Evolutionary conservation across 2,329 filamentous ascomycete species (phyloP), one percentile per base, ranked within the genome.

Genomic region (Fusarium sp.): DNA sequence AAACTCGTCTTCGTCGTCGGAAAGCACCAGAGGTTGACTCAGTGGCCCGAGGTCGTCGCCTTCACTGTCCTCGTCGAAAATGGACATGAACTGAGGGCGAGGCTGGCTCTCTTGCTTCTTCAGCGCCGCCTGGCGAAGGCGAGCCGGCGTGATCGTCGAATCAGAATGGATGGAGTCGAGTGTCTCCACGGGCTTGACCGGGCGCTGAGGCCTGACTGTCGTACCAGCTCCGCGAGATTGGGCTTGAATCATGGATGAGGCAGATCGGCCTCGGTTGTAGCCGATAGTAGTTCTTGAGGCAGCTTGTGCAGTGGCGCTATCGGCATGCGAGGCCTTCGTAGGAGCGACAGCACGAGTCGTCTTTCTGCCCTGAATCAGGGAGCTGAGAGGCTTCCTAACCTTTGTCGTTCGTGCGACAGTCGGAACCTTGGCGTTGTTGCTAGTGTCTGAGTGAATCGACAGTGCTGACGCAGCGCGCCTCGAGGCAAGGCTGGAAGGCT

Each of bases 221-320:
- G 76, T 70, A 34, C 56, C 66, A 58, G 61, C 34, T 52, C 67
- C 72, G 11, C 76, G 76, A 61, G 65, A 43, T n/a, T 68, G 76
- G 30, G 71, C 78, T 16, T 84, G 84, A 34, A 89, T 78, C 48
- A 87, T 81, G 0, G 86, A 86, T 2, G 86, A 87, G 6, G 88
- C 85, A 6, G 85, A 85, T 37, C 94, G 90, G 37, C 95, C 95
- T 81, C 93, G 94, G 66, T 90, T 94, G 81, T 97, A 98, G 18
- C 95, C 95, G 48, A 98, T 88, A 0, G 95, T 98, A 65, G 91
- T 95, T 72, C 92, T 91, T 2, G 95, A 97, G 7, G 91, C 91
- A 7, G 89, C 90, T 25, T 90, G 88, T 1, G 93, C 92, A 13
- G 89, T 86, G 10, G 88, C 88, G 73, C 90, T 89, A 56, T 91